These are phyloP conservation scores for Begonia fuchsioides DNA, from an alignment of 306 rosid genomes.

Conservation along the genomic window DNA sequence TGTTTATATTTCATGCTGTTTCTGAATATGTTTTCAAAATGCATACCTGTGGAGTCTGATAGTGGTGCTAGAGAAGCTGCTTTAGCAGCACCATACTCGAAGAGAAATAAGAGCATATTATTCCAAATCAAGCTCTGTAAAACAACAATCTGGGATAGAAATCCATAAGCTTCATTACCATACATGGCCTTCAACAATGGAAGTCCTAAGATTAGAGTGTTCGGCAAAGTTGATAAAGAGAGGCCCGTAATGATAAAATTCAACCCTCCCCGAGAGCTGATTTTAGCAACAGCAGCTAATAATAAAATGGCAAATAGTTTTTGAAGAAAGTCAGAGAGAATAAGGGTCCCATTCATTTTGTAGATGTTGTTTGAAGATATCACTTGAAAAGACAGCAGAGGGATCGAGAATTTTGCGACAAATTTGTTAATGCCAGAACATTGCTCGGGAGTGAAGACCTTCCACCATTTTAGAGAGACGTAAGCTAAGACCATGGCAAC, in stretches of 20 bases:
- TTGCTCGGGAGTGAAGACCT: slow-evolving; percentile 82
- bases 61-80: slow-evolving; percentile 38
- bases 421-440: slow-evolving; percentile 89
- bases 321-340: slow-evolving; percentile 53
- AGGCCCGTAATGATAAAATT: slow-evolving; percentile 62
- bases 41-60: slow-evolving; percentile 50
- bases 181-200: slow-evolving; percentile 91
- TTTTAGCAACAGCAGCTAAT: slow-evolving; percentile 30
- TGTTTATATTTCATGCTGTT: slow-evolving; percentile 6
- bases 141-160: slow-evolving; percentile 66
- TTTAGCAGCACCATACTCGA: slow-evolving; percentile 58
- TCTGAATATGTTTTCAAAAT: slow-evolving; percentile 11
- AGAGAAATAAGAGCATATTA: slow-evolving; percentile 59
- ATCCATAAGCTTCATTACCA: slow-evolving; percentile 36
- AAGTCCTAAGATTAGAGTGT: slow-evolving; percentile 80
- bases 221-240: slow-evolving; percentile 82
- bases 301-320: slow-evolving; percentile 43
- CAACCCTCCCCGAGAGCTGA: slow-evolving; percentile 42
- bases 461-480: slow-evolving; percentile 82
- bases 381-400: slow-evolving; percentile 76
- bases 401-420: slow-evolving; percentile 83
- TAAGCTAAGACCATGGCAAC: slow-evolving; percentile 78
- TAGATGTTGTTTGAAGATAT: slow-evolving; percentile 64
- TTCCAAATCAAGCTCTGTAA: slow-evolving; percentile 88
- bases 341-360: slow-evolving; percentile 60